Evolutionary conservation across 2,329 filamentous ascomycete species (phyloP).

Genomic region (Aspergillus oerlinghausenensis): DNA sequence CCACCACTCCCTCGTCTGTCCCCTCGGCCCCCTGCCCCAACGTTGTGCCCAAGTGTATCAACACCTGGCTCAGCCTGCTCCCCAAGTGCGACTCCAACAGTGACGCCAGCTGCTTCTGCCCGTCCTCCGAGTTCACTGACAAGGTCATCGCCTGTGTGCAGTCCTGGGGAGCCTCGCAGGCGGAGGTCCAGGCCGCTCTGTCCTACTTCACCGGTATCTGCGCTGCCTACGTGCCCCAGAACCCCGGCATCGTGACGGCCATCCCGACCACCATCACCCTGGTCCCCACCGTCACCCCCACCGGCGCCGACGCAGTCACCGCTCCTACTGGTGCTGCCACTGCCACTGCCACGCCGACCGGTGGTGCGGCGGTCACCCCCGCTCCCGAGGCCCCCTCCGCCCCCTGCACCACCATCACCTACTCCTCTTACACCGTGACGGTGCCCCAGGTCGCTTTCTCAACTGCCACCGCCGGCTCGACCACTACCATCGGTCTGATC

Average conservation of each 20-base stretch:
- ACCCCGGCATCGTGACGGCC: conserved; percentile 80
- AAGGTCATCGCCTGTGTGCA: conserved; percentile 78
- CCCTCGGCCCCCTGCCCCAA: conserved; percentile 51
- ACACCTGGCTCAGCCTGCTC: conserved; percentile 72
- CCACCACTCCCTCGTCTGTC: conserved; percentile 22
- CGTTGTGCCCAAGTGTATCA: conserved; percentile 81
- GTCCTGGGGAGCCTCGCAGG: conserved; percentile 64
- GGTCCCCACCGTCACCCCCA: conserved; percentile 45
- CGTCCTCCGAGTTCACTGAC: conserved; percentile 67
- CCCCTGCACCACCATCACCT: conserved; percentile 39
- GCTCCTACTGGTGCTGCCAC: conserved; percentile 13
- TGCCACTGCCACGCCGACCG: conserved; percentile 18
- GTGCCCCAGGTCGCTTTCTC: conserved; percentile 44
- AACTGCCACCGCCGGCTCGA: conserved; percentile 26
- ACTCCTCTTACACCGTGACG: conserved; percentile 39
- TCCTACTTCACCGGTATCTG: conserved; percentile 90
- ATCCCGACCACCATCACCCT: conserved; percentile 59
- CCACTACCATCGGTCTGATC: conserved; percentile 30
- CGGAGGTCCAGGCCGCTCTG: conserved; percentile 65
- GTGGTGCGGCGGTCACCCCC: not conserved
- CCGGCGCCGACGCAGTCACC: conserved; percentile 38
- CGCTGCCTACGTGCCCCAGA: conserved; percentile 65
- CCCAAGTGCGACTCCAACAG: conserved; percentile 79
- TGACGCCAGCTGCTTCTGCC: conserved; percentile 82
- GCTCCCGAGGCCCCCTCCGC: conserved; percentile 3